phyloP scores from a whole-genome alignment of 495 filamentous ascomycete genomes.

The Amphirosellinia nigrospora region DNA sequence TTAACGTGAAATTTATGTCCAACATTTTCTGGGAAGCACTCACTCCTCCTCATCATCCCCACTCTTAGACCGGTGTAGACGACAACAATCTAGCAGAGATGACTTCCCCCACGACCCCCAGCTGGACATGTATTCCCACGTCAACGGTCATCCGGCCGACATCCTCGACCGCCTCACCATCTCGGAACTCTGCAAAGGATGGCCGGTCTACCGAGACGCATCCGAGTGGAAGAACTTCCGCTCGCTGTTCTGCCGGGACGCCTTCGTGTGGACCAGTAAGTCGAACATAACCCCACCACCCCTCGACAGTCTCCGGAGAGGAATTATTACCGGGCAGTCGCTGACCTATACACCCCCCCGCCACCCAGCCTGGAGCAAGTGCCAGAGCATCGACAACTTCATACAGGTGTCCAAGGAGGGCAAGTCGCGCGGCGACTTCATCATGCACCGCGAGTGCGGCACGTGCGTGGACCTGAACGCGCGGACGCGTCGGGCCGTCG shows the following conservation, averaged over 20 bases:
- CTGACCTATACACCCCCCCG: slow-evolving; percentile 14
- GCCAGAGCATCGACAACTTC: slow-evolving; percentile 60
- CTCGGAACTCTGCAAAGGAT: slow-evolving; percentile 69
- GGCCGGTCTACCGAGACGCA: slow-evolving; percentile 69
- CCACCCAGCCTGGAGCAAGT: slow-evolving; percentile 60
- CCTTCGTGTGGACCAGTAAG: slow-evolving; percentile 65
- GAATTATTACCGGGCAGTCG: not conserved
- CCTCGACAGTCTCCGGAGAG: not conserved
- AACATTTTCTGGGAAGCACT: not conserved
- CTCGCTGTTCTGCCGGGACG: slow-evolving; percentile 63
- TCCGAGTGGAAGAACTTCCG: slow-evolving; percentile 72
- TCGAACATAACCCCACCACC: not conserved
- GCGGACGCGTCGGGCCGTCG: slow-evolving; percentile 59
- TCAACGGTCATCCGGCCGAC: slow-evolving; percentile 59
- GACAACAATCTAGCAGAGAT: slow-evolving; percentile 27
- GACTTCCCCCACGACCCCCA: slow-evolving; percentile 55
- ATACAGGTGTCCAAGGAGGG: slow-evolving; percentile 64
- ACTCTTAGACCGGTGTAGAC: not conserved
- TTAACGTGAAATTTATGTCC: not conserved
- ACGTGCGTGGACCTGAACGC: slow-evolving; percentile 61
- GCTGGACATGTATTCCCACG: slow-evolving; percentile 54
- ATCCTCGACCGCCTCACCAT: slow-evolving; percentile 61
- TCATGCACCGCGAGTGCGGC: slow-evolving; percentile 71
- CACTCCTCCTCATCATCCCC: not conserved
- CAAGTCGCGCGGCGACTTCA: slow-evolving; percentile 67